phyloP scores from a whole-genome alignment of 1,139 yeast species.

The Pichia terricola region DNA sequence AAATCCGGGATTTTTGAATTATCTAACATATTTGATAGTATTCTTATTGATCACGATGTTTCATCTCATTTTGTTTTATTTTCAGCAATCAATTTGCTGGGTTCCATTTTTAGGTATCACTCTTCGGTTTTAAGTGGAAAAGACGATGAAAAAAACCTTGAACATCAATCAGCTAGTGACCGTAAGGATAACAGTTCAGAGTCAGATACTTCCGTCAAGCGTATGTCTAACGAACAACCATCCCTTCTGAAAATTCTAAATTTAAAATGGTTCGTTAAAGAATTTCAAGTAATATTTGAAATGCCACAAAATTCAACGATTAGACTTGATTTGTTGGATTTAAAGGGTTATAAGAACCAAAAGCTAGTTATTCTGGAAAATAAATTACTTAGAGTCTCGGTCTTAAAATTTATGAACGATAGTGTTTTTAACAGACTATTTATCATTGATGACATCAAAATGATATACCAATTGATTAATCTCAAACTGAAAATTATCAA shows the following conservation, averaged over 20 bases:
- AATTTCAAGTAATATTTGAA: conserved; percentile 23
- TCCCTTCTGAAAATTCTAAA: background rate
- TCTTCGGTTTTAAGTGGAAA: too few species aligned
- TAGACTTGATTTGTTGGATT: conserved; percentile 35
- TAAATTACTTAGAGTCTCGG: conserved; percentile 38
- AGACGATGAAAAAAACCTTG: too few species aligned
- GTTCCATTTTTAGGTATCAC: conserved; percentile 37
- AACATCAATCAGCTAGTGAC: too few species aligned
- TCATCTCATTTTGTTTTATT: conserved; percentile 42
- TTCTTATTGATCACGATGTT: conserved; percentile 25
- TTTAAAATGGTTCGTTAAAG: conserved; percentile 22
- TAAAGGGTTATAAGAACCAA: conserved; percentile 19
- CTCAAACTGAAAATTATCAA: conserved; percentile 5
- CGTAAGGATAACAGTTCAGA: too few species aligned
- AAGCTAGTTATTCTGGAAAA: conserved; percentile 23
- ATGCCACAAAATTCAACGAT: conserved; percentile 42
- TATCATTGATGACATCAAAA: conserved; percentile 12
- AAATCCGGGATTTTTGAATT: conserved; percentile 8
- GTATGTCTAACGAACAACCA: too few species aligned
- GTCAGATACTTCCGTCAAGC: too few species aligned
- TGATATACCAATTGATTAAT: conserved; percentile 17
- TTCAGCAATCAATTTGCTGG: conserved; percentile 45
- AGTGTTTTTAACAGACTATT: conserved; percentile 6
- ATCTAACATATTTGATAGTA: conserved; percentile 1
- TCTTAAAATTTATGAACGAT: conserved; percentile 24